These are phyloP conservation scores for Rhodomyrtus tomentosa DNA, from an alignment of 345 rosid genomes.

Conservation along the genomic window DNA sequence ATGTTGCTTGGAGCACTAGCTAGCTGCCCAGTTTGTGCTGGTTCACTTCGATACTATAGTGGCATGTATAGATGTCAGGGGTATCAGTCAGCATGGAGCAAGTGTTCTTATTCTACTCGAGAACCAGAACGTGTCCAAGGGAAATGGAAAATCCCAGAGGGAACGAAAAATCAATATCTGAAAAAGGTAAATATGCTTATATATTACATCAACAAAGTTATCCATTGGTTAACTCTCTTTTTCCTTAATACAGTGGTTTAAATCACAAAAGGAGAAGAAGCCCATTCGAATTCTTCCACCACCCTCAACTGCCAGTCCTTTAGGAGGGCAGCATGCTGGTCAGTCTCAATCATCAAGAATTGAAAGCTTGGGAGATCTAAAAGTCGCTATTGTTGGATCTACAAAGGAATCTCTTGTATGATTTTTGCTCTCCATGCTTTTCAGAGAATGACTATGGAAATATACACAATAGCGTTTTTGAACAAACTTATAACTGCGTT, in stretches of 20 bases:
- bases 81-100: constrained; percentile 80
- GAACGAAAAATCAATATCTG: constrained; percentile 52
- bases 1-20: constrained; percentile 91
- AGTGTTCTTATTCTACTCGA: constrained; percentile 62
- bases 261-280: constrained; percentile 60
- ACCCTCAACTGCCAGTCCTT: constrained; percentile 18
- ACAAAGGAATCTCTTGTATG: constrained; percentile 51
- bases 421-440: background rate
- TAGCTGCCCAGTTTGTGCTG: constrained; percentile 60
- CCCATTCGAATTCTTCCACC: constrained; percentile 55
- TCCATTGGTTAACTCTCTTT: background rate
- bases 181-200: constrained; percentile 25
- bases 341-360: constrained; percentile 32
- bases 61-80: constrained; percentile 70
- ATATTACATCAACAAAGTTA: background rate
- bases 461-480: background rate
- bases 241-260: constrained; percentile 65
- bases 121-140: constrained; percentile 65
- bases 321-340: constrained; percentile 30
- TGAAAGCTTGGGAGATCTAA: constrained; percentile 66
- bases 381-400: constrained; percentile 55
- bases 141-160: constrained; percentile 86
- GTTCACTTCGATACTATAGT: constrained; percentile 65
- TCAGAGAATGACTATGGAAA: background rate
- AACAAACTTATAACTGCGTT: background rate